Conservation (phyloP, 1,284 basidiomycete genomes). For the Trametes sp. region DNA sequence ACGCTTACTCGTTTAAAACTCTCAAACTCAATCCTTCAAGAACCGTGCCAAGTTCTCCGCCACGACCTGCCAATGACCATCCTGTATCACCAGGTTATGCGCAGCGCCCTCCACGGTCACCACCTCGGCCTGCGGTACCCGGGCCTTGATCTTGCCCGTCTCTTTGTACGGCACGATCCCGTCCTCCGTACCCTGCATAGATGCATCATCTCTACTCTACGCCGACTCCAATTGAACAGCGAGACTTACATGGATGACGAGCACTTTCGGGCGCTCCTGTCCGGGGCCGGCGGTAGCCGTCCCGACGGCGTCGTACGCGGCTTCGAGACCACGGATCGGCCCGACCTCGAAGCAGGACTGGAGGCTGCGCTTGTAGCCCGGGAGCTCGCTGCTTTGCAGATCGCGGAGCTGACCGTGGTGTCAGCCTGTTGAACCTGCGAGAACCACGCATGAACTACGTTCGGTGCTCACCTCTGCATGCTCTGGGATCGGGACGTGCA, state of each 20-base stretch:
- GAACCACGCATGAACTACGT: neutral
- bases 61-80: conserved; percentile 60
- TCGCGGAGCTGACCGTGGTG: conserved; percentile 26
- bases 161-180: conserved; percentile 66
- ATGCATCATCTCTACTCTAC: neutral
- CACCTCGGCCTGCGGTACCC: conserved; percentile 61
- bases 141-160: conserved; percentile 56
- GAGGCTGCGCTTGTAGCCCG: conserved; percentile 34
- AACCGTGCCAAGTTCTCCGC: conserved; percentile 48
- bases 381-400: conserved; percentile 32
- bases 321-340: conserved; percentile 34
- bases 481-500: conserved; percentile 17
- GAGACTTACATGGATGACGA: conserved; percentile 68
- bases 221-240: too few relatives aligned
- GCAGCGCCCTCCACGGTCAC: conserved; percentile 64
- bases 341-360: conserved; percentile 34
- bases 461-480: conserved; percentile 22
- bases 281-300: conserved; percentile 25
- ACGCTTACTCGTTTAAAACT: too few relatives aligned
- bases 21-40: conserved; percentile 30
- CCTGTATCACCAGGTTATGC: conserved; percentile 53
- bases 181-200: conserved; percentile 65
- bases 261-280: conserved; percentile 47
- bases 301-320: conserved; percentile 34
- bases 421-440: neutral